phyloP scores from a whole-genome alignment of 2,329 filamentous ascomycete genomes.

The Botryosphaeria dothidea region DNA sequence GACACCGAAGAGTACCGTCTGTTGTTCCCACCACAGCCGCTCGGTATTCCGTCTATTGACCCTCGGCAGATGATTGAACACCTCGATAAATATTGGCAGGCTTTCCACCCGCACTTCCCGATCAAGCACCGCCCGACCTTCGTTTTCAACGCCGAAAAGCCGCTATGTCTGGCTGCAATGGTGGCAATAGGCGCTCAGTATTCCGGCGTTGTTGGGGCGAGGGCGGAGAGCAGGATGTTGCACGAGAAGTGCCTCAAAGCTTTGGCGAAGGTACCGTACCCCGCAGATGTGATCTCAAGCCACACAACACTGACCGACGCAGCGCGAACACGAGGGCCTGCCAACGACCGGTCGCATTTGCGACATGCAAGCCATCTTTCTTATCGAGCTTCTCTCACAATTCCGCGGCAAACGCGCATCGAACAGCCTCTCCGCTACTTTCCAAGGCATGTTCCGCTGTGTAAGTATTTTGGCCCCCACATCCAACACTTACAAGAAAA shows the following conservation, averaged over 20 bases:
- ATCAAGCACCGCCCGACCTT: slow-evolving; percentile 45
- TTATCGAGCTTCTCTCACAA: slow-evolving; percentile 45
- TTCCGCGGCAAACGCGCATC: slow-evolving; percentile 43
- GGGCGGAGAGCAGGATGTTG: slow-evolving; percentile 38
- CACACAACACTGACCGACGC: neutral
- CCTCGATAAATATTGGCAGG: slow-evolving; percentile 48
- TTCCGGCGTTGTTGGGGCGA: slow-evolving; percentile 35
- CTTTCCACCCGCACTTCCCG: slow-evolving; percentile 47
- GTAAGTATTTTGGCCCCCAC: slow-evolving; percentile 26
- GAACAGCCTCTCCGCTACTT: slow-evolving; percentile 38
- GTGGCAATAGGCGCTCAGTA: slow-evolving; percentile 46
- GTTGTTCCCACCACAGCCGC: slow-evolving; percentile 38
- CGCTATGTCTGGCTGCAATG: slow-evolving; percentile 48
- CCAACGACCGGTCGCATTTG: slow-evolving; percentile 32
- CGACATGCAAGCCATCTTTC: slow-evolving; percentile 46
- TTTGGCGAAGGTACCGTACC: slow-evolving; percentile 31
- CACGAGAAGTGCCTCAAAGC: slow-evolving; percentile 46
- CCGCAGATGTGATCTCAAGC: neutral
- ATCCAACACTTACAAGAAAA: slow-evolving; percentile 18
- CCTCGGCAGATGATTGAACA: slow-evolving; percentile 36
- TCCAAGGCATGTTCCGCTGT: slow-evolving; percentile 38
- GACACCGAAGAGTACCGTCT: slow-evolving; percentile 37
- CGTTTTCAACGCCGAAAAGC: slow-evolving; percentile 36
- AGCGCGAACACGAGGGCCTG: slow-evolving; percentile 23
- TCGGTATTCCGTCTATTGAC: slow-evolving; percentile 29